These are phyloP conservation scores for Eutrema salsugineum DNA, from an alignment of 441 rosid species.

Conservation along the genomic window DNA sequence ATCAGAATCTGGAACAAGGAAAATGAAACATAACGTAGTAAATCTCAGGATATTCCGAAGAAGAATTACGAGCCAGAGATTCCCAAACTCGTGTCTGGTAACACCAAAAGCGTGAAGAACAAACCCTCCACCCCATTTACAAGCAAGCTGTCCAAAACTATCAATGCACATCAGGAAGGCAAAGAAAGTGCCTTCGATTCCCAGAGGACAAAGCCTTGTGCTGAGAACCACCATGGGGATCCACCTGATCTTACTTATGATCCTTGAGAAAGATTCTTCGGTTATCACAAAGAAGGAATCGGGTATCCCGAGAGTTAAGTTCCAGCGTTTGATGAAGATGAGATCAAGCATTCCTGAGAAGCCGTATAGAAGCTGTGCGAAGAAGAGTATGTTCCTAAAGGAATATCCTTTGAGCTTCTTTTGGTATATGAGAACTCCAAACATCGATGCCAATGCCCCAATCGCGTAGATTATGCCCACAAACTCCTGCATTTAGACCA, in stretches of 20 bases:
- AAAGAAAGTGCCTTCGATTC: constrained; percentile 80
- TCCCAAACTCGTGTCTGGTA: constrained; percentile 55
- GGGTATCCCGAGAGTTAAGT: constrained; percentile 58
- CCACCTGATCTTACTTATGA: constrained; percentile 63
- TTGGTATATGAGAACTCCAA: constrained; percentile 73
- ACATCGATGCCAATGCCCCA: constrained; percentile 73
- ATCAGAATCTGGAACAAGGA: constrained; percentile 58
- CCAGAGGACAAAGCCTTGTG: constrained; percentile 67
- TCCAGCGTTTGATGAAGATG: constrained; percentile 64
- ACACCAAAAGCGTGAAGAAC: constrained; percentile 61
- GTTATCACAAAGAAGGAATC: constrained; percentile 68
- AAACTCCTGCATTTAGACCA: constrained; percentile 45
- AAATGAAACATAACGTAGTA: constrained; percentile 53
- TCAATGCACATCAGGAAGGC: constrained; percentile 82
- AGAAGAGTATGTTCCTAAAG: constrained; percentile 56
- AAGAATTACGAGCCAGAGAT: constrained; percentile 64
- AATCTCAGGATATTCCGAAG: constrained; percentile 60
- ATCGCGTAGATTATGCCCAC: constrained; percentile 67
- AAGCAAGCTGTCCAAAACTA: constrained; percentile 59
- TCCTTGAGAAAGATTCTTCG: constrained; percentile 61
- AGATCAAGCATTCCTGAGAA: constrained; percentile 72
- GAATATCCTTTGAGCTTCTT: constrained; percentile 55
- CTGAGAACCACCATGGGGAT: constrained; percentile 76
- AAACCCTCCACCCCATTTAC: constrained; percentile 72
- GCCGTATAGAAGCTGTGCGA: constrained; percentile 57